Conservation (phyloP, 208 protist genomes). For the Trypanosoma brucei region DNA sequence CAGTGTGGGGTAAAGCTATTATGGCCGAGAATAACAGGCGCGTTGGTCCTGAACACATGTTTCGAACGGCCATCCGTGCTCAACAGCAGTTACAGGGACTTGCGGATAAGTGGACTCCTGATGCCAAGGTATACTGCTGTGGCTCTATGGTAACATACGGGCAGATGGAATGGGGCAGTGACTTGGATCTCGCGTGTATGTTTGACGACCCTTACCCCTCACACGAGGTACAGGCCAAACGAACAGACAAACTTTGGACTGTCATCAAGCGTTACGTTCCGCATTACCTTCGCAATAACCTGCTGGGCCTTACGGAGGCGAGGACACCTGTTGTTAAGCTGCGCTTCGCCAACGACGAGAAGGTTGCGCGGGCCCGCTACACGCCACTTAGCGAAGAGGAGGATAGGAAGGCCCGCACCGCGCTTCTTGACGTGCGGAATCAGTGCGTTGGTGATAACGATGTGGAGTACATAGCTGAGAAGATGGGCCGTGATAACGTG, state of each 20-base stretch:
- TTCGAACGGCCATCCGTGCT: conserved; percentile 68
- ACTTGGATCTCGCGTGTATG: conserved; percentile 85
- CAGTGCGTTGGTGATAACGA: conserved; percentile 52
- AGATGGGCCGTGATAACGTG: conserved; percentile 72
- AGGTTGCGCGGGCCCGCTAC: conserved; percentile 71
- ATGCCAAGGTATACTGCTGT: conserved; percentile 88
- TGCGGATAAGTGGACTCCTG: conserved; percentile 85
- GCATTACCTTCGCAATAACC: conserved; percentile 72
- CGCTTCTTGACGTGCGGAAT: conserved; percentile 77
- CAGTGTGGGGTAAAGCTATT: conserved; percentile 66
- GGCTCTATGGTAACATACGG: conserved; percentile 84
- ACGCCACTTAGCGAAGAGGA: conserved; percentile 78
- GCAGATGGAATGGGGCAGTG: conserved; percentile 90
- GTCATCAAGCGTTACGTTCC: conserved; percentile 86
- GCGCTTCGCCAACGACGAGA: conserved; percentile 76
- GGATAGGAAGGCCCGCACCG: conserved; percentile 80
- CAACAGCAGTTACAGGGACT: conserved; percentile 81
- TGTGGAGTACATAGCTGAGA: conserved; percentile 80
- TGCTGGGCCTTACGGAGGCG: conserved; percentile 70
- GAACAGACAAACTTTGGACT: conserved; percentile 82
- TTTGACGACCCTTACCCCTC: conserved; percentile 86
- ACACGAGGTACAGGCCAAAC: conserved; percentile 76
- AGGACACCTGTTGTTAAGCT: conserved; percentile 86
- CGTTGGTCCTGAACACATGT: conserved; percentile 83
- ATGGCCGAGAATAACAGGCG: conserved; percentile 76